Percentiles rank a stretch among this genome's conserved stretches.
These are phyloP conservation scores for Euphrasia arctica DNA, from an alignment of 305 asterid genomes.

Conservation along the genomic window DNA sequence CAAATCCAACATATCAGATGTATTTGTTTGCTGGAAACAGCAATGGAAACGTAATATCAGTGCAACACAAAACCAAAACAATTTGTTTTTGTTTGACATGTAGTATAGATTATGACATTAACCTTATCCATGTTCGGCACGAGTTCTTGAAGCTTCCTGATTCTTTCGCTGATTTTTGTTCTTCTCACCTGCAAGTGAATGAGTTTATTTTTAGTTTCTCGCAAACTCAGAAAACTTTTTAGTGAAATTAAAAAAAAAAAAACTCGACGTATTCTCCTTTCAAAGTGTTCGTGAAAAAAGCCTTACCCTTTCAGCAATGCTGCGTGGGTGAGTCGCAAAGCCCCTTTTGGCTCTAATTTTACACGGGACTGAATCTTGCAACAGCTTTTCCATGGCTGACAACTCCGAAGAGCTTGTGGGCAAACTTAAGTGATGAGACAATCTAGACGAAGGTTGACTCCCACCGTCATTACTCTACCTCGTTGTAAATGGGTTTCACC, in stretches of 20 bases:
- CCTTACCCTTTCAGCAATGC: constrained; percentile 63
- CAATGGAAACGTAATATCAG: constrained; percentile 1
- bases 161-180: constrained; percentile 77
- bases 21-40: constrained; percentile 77
- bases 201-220: not conserved
- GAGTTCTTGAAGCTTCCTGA: constrained; percentile 86
- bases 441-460: constrained; percentile 29
- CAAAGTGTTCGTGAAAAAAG: not conserved
- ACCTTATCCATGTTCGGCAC: constrained; percentile 99
- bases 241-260: not conserved
- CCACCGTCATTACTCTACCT: constrained; percentile 42
- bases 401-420: constrained; percentile 48
- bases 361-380: constrained; percentile 75
- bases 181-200: constrained; percentile 64
- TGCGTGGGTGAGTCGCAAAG: constrained; percentile 89
- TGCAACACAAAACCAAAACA: not conserved
- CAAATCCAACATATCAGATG: constrained; percentile 92
- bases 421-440: constrained; percentile 71
- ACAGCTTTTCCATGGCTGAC: constrained; percentile 45
- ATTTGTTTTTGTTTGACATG: not conserved
- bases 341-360: constrained; percentile 83
- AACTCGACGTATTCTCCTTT: too few species aligned
- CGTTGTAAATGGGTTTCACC: constrained; percentile 6
- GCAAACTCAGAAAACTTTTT: not conserved
- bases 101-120: not conserved